Evolutionary conservation across 2,329 filamentous ascomycete genomes (phyloP).

Genomic region (Fusarium pseudocircinatum): DNA sequence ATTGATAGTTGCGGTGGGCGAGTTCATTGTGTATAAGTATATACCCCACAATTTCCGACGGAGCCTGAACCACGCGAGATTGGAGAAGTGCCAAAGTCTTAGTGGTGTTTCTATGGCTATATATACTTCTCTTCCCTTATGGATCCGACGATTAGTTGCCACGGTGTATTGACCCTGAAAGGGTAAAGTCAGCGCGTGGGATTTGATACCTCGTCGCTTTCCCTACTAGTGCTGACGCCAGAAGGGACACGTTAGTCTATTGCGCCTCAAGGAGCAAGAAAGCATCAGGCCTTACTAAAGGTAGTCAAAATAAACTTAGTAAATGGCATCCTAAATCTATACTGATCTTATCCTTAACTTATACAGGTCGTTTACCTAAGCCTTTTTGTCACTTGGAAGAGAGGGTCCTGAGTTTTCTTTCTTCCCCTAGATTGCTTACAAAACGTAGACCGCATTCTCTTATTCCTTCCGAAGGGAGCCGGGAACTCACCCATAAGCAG

Average conservation of each 20-base stretch:
- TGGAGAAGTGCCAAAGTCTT: rapidly evolving
- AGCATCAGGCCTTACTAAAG: too few relatives aligned
- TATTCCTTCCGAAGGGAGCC: not conserved
- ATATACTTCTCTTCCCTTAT: not conserved
- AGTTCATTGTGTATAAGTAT: not conserved
- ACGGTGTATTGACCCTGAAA: not conserved
- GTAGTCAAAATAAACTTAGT: too few relatives aligned
- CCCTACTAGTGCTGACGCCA: not conserved
- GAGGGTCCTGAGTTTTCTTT: too few relatives aligned
- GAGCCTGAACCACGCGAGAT: rapidly evolving
- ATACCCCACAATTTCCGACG: rapidly evolving
- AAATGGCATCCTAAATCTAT: too few relatives aligned
- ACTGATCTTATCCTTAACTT: too few relatives aligned
- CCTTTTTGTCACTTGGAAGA: too few relatives aligned
- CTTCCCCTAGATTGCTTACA: not conserved
- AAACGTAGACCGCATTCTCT: rapidly evolving
- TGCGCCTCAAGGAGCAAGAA: too few relatives aligned
- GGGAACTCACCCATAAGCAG: not conserved
- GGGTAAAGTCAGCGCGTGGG: not conserved
- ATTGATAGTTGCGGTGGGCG: constrained; percentile 4
- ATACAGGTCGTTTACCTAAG: too few relatives aligned
- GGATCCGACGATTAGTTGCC: not conserved
- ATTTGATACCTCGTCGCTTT: not conserved
- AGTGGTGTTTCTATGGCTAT: not conserved
- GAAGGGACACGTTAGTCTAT: too few relatives aligned